Conservation (phyloP, 495 filamentous ascomycete genomes). For the Pyronema omphalodes region DNA sequence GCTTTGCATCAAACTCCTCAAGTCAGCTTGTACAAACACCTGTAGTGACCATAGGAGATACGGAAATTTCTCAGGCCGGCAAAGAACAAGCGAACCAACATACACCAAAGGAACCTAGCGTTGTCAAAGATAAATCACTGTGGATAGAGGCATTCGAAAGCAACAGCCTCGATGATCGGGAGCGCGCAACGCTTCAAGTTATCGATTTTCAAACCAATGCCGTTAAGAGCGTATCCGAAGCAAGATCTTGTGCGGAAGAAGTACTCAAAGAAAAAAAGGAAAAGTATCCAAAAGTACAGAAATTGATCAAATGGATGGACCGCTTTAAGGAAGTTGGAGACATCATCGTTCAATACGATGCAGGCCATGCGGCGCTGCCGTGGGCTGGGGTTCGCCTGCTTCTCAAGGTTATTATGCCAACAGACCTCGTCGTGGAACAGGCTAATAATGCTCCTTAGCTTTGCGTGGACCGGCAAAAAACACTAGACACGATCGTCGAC, state of each 20-base stretch:
- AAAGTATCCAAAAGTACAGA: constrained; percentile 11
- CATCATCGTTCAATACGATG: constrained; percentile 27
- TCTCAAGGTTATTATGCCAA: constrained; percentile 21
- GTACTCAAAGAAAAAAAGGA: not conserved
- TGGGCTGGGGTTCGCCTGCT: constrained; percentile 31
- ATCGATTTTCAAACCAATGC: not conserved
- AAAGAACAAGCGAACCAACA: too few relatives aligned
- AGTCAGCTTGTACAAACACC: too few relatives aligned
- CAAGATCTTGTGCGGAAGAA: not conserved
- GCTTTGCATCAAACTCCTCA: too few relatives aligned
- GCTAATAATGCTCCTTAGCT: constrained; percentile 6
- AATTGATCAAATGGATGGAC: constrained; percentile 25
- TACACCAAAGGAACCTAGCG: too few relatives aligned
- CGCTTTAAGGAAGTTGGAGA: constrained; percentile 29
- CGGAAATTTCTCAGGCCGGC: too few relatives aligned
- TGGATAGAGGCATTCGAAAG: too few relatives aligned
- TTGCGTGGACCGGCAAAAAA: too few relatives aligned
- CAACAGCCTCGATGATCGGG: too few relatives aligned
- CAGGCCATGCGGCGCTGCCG: constrained; percentile 28
- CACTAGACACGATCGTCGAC: too few relatives aligned
- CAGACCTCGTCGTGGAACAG: not conserved
- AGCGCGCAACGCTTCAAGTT: not conserved
- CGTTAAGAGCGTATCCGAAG: not conserved
- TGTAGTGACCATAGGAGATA: too few relatives aligned
- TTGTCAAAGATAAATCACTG: too few relatives aligned